These are phyloP conservation scores for Pyrrhoderma noxium DNA, from an alignment of 1,284 basidiomycete species.

Conservation along the genomic window DNA sequence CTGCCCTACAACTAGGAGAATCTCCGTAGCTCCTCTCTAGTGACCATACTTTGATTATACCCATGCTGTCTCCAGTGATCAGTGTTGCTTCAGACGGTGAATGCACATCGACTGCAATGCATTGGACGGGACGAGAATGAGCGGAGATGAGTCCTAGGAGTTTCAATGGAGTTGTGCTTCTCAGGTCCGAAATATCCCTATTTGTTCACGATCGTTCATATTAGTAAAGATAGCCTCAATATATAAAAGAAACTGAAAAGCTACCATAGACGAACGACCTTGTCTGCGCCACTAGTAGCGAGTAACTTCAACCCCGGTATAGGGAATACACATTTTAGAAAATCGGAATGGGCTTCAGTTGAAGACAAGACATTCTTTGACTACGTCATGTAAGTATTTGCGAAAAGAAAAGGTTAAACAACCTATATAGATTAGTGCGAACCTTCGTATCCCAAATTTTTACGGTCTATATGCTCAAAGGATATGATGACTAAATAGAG, in stretches of 20 bases:
- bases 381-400: constrained; percentile 36
- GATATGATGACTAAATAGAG: constrained; percentile 5
- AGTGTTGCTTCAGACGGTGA: constrained; percentile 44
- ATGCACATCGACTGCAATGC: constrained; percentile 42
- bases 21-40: constrained; percentile 40
- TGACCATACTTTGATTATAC: constrained; percentile 72
- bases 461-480: constrained; percentile 48
- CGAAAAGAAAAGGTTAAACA: no score
- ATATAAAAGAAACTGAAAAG: constrained; percentile 16
- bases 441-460: constrained; percentile 77
- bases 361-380: constrained; percentile 61
- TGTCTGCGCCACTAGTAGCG: constrained; percentile 88
- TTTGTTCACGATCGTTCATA: constrained; percentile 1
- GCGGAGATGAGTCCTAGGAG: constrained; percentile 61
- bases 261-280: constrained; percentile 83
- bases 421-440: no score
- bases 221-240: not conserved
- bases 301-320: constrained; percentile 60
- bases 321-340: constrained; percentile 75
- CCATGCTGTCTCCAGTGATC: constrained; percentile 84
- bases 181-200: constrained; percentile 56
- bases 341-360: constrained; percentile 77
- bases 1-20: constrained; percentile 45
- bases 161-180: constrained; percentile 38
- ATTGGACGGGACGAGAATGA: constrained; percentile 67